Evolutionary conservation across 2,329 filamentous ascomycete species (phyloP).

Genomic region (Myriosclerotinia curreyana): DNA sequence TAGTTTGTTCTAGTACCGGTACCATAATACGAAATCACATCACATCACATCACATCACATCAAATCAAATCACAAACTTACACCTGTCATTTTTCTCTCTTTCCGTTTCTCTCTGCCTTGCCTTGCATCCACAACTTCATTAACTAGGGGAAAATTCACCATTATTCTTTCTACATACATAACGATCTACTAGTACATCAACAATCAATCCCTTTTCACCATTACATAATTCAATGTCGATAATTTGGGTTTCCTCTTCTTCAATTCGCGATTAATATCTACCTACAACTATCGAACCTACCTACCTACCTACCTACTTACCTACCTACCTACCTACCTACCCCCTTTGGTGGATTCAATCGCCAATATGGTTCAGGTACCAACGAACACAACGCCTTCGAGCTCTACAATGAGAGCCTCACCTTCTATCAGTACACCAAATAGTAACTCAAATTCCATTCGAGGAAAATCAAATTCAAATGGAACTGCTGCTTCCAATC

Average conservation of each 20-base stretch:
- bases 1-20: background rate
- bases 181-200: background rate
- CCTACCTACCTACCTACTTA: background rate
- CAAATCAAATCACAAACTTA: no score
- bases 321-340: background rate
- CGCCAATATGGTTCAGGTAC: slow-evolving; percentile 39
- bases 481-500: slow-evolving; percentile 37
- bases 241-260: slow-evolving; percentile 23
- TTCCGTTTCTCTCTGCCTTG: background rate
- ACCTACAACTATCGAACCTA: background rate
- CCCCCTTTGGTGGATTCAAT: slow-evolving; percentile 12
- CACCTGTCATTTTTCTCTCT: background rate
- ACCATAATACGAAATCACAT: no score
- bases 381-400: slow-evolving; percentile 32
- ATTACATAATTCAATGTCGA: slow-evolving; percentile 33
- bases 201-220: slow-evolving; percentile 1
- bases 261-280: slow-evolving; percentile 8
- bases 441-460: slow-evolving; percentile 30
- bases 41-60: no score
- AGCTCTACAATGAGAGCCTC: slow-evolving; percentile 33
- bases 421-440: slow-evolving; percentile 34
- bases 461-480: slow-evolving; percentile 34
- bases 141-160: background rate
- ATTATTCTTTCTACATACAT: background rate
- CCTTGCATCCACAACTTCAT: background rate